Evolutionary conservation across 257 asterid genomes (phyloP).

Genomic region (Ballota nigra): DNA sequence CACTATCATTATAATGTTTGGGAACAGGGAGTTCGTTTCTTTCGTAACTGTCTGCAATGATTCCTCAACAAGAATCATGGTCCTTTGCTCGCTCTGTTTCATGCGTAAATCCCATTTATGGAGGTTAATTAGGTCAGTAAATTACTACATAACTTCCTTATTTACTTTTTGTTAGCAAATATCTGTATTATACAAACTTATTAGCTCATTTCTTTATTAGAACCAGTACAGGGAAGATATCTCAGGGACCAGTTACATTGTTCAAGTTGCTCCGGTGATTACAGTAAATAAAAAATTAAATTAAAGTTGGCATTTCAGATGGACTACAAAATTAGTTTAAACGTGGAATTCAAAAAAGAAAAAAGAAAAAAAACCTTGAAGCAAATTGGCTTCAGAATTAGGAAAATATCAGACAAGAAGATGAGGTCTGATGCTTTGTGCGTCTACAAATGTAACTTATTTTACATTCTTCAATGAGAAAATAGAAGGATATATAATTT

Average conservation of each 20-base stretch:
- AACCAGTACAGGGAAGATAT: not conserved
- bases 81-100: not conserved
- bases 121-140: conserved; percentile 16
- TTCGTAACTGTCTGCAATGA: conserved; percentile 78
- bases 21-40: conserved; percentile 83
- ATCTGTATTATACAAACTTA: not conserved
- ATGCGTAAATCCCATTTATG: not conserved
- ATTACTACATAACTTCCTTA: not conserved
- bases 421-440: not conserved
- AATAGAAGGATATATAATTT: not conserved
- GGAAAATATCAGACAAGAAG: not conserved
- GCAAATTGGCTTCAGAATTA: not conserved
- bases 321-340: too few relatives aligned
- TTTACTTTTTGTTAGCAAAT: not conserved
- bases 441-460: not conserved
- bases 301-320: not conserved
- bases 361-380: not conserved
- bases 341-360: not conserved
- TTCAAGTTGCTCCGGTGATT: conserved; percentile 14
- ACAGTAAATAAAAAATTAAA: not conserved
- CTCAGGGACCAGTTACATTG: not conserved
- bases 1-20: conserved; percentile 15
- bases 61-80: conserved; percentile 5
- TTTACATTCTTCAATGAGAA: not conserved
- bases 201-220: not conserved